These are phyloP conservation scores for Dorcoceras hygrometricum DNA, from an alignment of 257 asterid species.

Conservation along the genomic window DNA sequence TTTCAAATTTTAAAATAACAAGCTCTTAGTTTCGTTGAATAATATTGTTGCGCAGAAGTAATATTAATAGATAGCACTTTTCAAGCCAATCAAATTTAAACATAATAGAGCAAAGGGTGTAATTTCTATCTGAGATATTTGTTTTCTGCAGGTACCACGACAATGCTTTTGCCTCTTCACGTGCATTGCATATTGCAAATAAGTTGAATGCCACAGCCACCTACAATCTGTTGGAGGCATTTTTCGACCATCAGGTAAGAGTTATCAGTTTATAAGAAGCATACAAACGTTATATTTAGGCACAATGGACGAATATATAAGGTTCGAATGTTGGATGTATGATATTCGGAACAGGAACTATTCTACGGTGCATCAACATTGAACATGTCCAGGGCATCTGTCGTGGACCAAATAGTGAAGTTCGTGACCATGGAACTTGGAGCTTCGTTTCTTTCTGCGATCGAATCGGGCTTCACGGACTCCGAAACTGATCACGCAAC, in stretches of 20 bases:
- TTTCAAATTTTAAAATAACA: no score
- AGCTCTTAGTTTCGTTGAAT: no score
- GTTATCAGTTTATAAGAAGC: background rate
- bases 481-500: slow-evolving; percentile 55
- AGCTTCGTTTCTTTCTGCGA: slow-evolving; percentile 34
- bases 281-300: background rate
- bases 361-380: slow-evolving; percentile 53
- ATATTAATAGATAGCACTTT: no score
- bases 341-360: slow-evolving; percentile 44
- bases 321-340: no score
- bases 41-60: no score
- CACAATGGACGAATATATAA: no score
- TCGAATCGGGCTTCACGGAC: slow-evolving; percentile 56
- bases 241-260: slow-evolving; percentile 65
- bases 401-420: slow-evolving; percentile 29
- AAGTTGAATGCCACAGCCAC: slow-evolving; percentile 51
- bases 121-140: no score
- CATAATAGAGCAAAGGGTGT: no score
- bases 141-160: slow-evolving; percentile 87
- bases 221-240: slow-evolving; percentile 56
- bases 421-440: slow-evolving; percentile 46
- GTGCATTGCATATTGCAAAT: slow-evolving; percentile 68
- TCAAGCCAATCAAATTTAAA: no score
- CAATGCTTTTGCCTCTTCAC: slow-evolving; percentile 62
- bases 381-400: slow-evolving; percentile 49